A percentile compares a stretch with the other conserved stretches of the same genome.
These are phyloP conservation scores for Fusarium denticulatum DNA, from an alignment of 2,329 filamentous ascomycete genomes.

Conservation along the genomic window DNA sequence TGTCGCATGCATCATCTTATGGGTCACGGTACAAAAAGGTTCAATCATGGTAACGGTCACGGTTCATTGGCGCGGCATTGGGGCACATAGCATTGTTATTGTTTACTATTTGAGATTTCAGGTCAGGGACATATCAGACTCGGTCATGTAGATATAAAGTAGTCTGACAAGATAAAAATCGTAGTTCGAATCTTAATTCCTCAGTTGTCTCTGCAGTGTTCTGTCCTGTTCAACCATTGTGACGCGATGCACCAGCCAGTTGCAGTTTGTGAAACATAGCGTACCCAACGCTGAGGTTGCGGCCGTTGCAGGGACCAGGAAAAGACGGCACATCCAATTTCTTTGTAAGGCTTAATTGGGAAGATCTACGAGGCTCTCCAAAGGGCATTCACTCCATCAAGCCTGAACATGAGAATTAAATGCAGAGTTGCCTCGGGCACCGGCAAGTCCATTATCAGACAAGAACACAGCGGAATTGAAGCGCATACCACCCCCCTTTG, in stretches of 20 bases:
- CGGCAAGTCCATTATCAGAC: background rate
- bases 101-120: constrained; percentile 3
- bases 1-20: constrained; percentile 40
- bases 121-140: constrained; percentile 12
- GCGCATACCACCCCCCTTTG: constrained; percentile 14
- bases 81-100: constrained; percentile 26
- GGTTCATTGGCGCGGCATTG: constrained; percentile 32
- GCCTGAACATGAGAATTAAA: background rate
- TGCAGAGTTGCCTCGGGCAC: background rate
- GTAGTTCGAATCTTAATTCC: background rate
- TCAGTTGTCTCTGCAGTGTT: background rate
- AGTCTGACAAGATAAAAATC: constrained; percentile 24
- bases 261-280: constrained; percentile 13
- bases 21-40: constrained; percentile 43
- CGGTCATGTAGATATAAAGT: constrained; percentile 10
- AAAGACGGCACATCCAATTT: background rate
- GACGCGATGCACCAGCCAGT: background rate
- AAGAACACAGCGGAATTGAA: constrained; percentile 23
- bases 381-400: background rate
- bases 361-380: constrained; percentile 8
- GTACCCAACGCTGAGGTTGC: background rate
- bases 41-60: constrained; percentile 32
- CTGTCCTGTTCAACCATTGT: background rate
- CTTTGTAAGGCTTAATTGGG: constrained; percentile 3
- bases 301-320: constrained; percentile 13